phyloP scores from a whole-genome alignment of 75 land plant genomes.

The Larix kaempferi region DNA sequence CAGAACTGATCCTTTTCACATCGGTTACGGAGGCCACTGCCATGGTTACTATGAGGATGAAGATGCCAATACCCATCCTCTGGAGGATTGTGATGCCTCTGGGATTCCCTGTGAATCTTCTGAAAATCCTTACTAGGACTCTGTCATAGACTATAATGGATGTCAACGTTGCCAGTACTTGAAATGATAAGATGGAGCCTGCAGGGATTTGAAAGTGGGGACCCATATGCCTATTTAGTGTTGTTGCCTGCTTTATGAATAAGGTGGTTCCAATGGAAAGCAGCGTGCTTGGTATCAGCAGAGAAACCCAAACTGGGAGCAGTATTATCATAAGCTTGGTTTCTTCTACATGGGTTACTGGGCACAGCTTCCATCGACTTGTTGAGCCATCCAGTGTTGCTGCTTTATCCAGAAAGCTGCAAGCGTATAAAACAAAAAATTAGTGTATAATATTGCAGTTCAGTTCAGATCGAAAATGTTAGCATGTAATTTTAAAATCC shows the following conservation, averaged over 20 bases:
- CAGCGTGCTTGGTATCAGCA: conserved; percentile 26
- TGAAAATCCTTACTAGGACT: conserved; percentile 16
- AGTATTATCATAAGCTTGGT: conserved; percentile 32
- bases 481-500: too few species aligned
- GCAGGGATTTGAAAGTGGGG: conserved; percentile 22
- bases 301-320: conserved; percentile 39
- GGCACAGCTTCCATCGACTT: conserved; percentile 11
- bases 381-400: conserved; percentile 10
- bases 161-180: conserved; percentile 13
- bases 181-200: conserved; percentile 23
- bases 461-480: too few species aligned
- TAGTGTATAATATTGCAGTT: too few species aligned
- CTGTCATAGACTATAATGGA: conserved; percentile 30
- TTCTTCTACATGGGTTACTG: conserved; percentile 32
- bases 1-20: conserved; percentile 20
- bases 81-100: conserved; percentile 41
- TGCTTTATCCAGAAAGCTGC: conserved; percentile 44
- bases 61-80: conserved; percentile 32
- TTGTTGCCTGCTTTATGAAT: conserved; percentile 33
- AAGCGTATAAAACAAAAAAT: not conserved
- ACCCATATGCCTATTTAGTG: conserved; percentile 25
- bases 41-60: conserved; percentile 11
- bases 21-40: conserved; percentile 25
- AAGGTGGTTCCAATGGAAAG: conserved; percentile 35
- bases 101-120: conserved; percentile 17